Evolutionary conservation across 2,329 filamentous ascomycete genomes (phyloP), one percentile per base, ranked within the genome.

Genomic region (Colletotrichum magnum): DNA sequence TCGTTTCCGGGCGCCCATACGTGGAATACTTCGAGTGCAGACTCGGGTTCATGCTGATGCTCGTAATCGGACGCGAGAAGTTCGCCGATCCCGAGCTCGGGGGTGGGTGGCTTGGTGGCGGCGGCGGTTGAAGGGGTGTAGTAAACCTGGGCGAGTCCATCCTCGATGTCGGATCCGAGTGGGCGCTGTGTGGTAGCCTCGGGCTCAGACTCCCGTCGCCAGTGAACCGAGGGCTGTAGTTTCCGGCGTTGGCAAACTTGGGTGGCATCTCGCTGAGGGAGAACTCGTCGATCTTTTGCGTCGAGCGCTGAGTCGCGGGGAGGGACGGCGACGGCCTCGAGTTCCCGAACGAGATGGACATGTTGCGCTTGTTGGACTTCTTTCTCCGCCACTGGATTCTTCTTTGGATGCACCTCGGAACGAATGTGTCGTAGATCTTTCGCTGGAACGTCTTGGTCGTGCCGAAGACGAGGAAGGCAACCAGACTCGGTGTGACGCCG

Each of bases 401-500:
- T 4, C 21, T 45, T n/a, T 21, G 63, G 2, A 61, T 7, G 9
- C 26, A 3, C 18, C 51, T 61, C 10, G 62, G 62, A 7, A 69
- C 24, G 16, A 69, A 67, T 3, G 67, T 58, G 1, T 57, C 21
- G 10, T 56, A 48, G 0, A 67, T 58, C 6, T 69, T 69, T 7
- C 57, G 32, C 43, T 69, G 67, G 43, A 76, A 73, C 1, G 73
- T 65, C 47, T 73, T 73, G 16, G 74, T 76, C 3, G 74, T 76
- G 18, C 74, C 74, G 18, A 76, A 76, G 6, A 75, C 72, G 24
- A 76, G 57, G 26, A 76, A 75, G 4, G 71, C 70, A 13, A 75
- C 64, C 6, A 75, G 60, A 48, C 73, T 73, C 6, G 74, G 71
- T 0, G 73, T 70, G 2, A 76, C 74, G 2, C 75, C 76, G 3